Evolutionary conservation across 2,329 filamentous ascomycete species (phyloP).

Genomic region (Botrytis deweyae): DNA sequence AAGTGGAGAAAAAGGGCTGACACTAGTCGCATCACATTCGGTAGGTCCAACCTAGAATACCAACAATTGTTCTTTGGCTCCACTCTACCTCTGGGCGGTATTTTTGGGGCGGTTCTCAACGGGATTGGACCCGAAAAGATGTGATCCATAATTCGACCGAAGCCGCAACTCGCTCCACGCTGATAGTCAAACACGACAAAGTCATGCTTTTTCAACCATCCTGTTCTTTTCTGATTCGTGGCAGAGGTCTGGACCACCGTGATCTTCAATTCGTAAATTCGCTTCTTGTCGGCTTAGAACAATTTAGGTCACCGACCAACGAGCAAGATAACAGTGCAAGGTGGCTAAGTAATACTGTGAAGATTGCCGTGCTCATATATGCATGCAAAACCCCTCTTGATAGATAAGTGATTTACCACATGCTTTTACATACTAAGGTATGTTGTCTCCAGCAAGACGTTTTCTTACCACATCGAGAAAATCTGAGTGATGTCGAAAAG

Average conservation of each 20-base stretch:
- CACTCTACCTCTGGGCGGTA: constrained; percentile 5
- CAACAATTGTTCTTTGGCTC: constrained; percentile 10
- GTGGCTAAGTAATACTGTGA: background rate
- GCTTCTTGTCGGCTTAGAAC: constrained; percentile 3
- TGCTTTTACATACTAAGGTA: background rate
- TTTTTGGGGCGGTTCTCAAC: background rate
- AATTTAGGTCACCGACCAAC: background rate
- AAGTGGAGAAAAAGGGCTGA: constrained; percentile 15
- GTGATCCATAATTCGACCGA: background rate
- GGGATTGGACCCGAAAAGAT: background rate
- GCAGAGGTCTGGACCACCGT: background rate
- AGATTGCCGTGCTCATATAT: background rate
- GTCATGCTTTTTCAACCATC: background rate
- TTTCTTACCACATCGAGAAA: background rate
- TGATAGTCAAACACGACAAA: background rate
- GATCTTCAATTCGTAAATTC: background rate
- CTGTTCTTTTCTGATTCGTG: background rate
- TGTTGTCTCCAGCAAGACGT: background rate
- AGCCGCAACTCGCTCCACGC: background rate
- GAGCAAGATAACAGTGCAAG: background rate
- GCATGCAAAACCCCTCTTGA: background rate
- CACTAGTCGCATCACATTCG: background rate
- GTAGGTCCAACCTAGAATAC: background rate
- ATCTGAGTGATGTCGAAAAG: too few relatives aligned
- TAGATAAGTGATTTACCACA: constrained; percentile 8